Base-by-base conservation (phyloP, 345 rosid genomes). In the Hibiscus trionum region DNA sequence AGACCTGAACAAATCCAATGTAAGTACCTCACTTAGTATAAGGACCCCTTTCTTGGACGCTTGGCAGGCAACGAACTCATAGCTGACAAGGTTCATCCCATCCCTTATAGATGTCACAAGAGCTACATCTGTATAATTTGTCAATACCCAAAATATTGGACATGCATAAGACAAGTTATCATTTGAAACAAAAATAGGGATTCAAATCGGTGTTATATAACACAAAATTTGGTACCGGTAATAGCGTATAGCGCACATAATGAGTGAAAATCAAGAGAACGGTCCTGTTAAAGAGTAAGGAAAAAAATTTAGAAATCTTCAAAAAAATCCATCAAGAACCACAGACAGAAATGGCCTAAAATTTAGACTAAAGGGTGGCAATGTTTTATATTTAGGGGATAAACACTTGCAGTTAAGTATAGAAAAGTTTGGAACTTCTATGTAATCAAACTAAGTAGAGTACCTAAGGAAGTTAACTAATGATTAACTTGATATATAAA, bases 51-150 rank as follows among this genome's bases (percentile, higher is more conserved):
- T 86, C 81, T 86, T 86, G 75, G 80, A 76, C 44, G 79, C 90
- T 80, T 86, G 90, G 81, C 90, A 86, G 63, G 90, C 86, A 80
- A 84, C 87, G 71, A 82, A 86, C 78, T 86, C 90, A 66, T 86
- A 86, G 63, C 90, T 86, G 61, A 86, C 90, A 29, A 86, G 90
- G 73, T 86, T 86, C 90, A 86, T 84, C 44, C 90, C 90, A 72
- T 86, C 90, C 47, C 90, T 77, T 58, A 84, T 74, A 52, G 90
- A 86, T 1, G 90, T 86, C 35, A 86, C 87, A 80, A 86, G 86
- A 21, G 87, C 90, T 29, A 84, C 90, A 72, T 86, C 90, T 86
- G 66, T 37, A 72, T 49, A 39, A 72, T 15, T 44, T 10, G 7
- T 26, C 26, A 7, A 66, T 49, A 16, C 15, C 21, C 44, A 49